Evolutionary conservation across 176 grass and related monocot genomes (phyloP).

Genomic region (Carex kokanica): DNA sequence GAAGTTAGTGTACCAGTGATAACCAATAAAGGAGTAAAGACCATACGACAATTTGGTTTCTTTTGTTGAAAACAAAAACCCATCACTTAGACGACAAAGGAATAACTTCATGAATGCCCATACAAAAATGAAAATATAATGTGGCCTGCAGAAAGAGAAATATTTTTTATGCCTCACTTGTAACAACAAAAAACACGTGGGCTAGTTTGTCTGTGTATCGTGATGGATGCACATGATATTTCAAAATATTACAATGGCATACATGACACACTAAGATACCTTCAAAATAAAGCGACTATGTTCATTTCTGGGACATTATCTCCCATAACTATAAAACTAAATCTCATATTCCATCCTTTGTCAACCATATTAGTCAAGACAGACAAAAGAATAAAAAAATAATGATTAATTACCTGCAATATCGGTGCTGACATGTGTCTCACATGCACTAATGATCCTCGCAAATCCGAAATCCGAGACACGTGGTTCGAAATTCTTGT

Average conservation of each 20-base stretch:
- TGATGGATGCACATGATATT: background rate
- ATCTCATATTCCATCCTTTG: background rate
- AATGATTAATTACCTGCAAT: conserved; percentile 48
- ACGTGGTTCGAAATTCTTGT: conserved; percentile 75
- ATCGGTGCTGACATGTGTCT: conserved; percentile 94
- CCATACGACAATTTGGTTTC: background rate
- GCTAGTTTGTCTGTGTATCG: background rate
- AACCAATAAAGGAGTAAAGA: background rate
- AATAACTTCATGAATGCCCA: background rate
- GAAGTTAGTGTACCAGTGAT: background rate
- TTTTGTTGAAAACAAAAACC: background rate
- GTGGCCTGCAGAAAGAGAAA: background rate
- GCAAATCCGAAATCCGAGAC: conserved; percentile 96
- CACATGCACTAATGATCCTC: conserved; percentile 92
- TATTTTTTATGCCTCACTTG: background rate
- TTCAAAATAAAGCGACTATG: background rate
- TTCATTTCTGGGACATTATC: background rate
- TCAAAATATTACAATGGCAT: background rate
- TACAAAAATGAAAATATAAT: background rate
- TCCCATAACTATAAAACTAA: background rate
- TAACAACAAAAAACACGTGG: background rate
- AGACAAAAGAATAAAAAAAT: background rate
- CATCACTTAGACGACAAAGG: background rate
- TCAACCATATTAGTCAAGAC: background rate
- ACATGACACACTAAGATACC: background rate